These are phyloP conservation scores for Ceratobasidium sp. DNA, from an alignment of 1,284 basidiomycete genomes.

Conservation along the genomic window DNA sequence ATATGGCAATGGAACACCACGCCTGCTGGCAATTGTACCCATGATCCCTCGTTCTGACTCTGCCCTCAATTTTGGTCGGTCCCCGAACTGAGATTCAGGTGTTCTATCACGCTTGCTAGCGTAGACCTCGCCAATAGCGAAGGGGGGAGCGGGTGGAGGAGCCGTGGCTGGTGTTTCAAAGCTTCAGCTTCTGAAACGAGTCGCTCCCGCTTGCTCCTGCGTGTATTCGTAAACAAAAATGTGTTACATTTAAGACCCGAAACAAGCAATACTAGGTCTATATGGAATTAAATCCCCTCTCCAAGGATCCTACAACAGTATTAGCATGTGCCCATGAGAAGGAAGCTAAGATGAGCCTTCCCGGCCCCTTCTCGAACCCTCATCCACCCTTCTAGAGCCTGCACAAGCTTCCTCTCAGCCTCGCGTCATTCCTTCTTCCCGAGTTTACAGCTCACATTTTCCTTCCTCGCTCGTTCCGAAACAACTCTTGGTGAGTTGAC, in stretches of 20 bases:
- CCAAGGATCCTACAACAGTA: slow-evolving; percentile 59
- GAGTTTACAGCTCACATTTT: slow-evolving; percentile 84
- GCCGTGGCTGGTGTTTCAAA: slow-evolving; percentile 66
- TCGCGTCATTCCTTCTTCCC: slow-evolving; percentile 84
- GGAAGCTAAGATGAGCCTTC: slow-evolving; percentile 63
- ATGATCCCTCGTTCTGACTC: slow-evolving; percentile 18
- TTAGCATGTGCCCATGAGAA: slow-evolving; percentile 12
- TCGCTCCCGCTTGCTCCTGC: slow-evolving; percentile 79
- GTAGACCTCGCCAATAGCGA: no score
- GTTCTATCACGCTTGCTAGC: slow-evolving; percentile 61
- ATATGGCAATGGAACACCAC: slow-evolving; percentile 48
- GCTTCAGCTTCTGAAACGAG: slow-evolving; percentile 79
- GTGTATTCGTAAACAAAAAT: slow-evolving; percentile 71
- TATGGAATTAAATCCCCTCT: slow-evolving; percentile 91
- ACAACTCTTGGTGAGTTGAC: no score
- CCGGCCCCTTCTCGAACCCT: slow-evolving; percentile 88
- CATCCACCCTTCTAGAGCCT: slow-evolving; percentile 85
- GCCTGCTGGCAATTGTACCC: slow-evolving; percentile 36
- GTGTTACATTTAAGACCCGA: slow-evolving; percentile 72
- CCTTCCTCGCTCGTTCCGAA: slow-evolving; percentile 79
- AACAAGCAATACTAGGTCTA: slow-evolving; percentile 80
- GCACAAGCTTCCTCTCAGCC: slow-evolving; percentile 76
- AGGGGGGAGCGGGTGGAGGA: slow-evolving; percentile 61
- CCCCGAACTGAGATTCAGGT: no score
- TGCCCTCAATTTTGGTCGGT: neutral